A percentile compares a stretch with the other conserved stretches of the same genome.
Conservation (phyloP, 805 yeast genomes). For the Starmera dryadoides region DNA sequence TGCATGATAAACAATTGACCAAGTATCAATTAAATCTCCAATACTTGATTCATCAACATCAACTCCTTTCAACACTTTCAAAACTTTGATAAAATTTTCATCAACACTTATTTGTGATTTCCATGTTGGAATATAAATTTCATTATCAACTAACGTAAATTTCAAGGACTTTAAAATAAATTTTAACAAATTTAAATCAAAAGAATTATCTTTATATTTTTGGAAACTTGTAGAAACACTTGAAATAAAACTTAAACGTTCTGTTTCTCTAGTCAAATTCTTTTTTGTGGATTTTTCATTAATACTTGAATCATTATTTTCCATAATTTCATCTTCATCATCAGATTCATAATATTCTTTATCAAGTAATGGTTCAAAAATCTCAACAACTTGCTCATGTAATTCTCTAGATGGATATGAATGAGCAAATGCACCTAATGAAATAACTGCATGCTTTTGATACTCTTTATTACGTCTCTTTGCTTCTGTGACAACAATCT, state of each 20-base stretch:
- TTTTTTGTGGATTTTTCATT: slow-evolving; percentile 31
- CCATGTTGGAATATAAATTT: slow-evolving; percentile 44
- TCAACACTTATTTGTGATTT: slow-evolving; percentile 42
- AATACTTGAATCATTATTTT: slow-evolving; percentile 18
- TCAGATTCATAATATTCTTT: slow-evolving; percentile 35
- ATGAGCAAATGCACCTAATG: slow-evolving; percentile 43
- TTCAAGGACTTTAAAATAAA: slow-evolving; percentile 23
- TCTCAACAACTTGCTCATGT: slow-evolving; percentile 26
- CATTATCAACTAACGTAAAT: slow-evolving; percentile 21
- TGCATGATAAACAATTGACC: slow-evolving; percentile 17
- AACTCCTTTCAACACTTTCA: slow-evolving; percentile 7
- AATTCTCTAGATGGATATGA: slow-evolving; percentile 24
- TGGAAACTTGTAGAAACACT: slow-evolving; percentile 29
- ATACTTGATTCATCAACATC: slow-evolving; percentile 5
- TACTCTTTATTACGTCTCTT: slow-evolving; percentile 61
- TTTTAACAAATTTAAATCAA: slow-evolving; percentile 13
- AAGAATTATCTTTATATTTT: slow-evolving; percentile 11
- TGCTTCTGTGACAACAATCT: slow-evolving; percentile 50
- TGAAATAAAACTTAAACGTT: slow-evolving; percentile 28
- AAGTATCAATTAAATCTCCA: slow-evolving; percentile 11
- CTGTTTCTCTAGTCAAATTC: slow-evolving; percentile 43
- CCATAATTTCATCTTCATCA: slow-evolving; percentile 26
- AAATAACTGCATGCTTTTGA: slow-evolving; percentile 45
- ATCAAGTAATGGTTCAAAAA: slow-evolving; percentile 24
- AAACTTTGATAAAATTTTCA: slow-evolving; percentile 28